A percentile compares a stretch with the other conserved stretches of the same genome.
Conservation (phyloP, 495 filamentous ascomycete species). For the Usnea hakonensis region DNA sequence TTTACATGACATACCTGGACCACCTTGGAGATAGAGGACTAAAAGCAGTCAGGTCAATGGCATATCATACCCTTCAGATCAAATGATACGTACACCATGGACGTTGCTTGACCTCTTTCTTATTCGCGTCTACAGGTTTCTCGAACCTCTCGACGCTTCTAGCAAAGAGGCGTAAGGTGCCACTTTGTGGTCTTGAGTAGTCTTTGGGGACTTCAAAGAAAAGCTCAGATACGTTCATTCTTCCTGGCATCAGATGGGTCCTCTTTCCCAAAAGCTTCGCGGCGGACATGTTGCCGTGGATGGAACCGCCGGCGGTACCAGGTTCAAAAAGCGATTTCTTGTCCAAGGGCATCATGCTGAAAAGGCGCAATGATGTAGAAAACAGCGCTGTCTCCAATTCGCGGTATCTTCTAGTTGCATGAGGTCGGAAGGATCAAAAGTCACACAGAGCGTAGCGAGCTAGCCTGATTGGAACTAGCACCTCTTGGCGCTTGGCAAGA, state of each 20-base stretch:
- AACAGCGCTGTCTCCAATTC: not conserved
- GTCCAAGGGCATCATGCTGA: not conserved
- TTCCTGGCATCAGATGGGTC: conserved; percentile 54
- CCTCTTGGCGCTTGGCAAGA: not conserved
- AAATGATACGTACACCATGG: conserved; percentile 39
- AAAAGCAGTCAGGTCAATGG: not conserved
- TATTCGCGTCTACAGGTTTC: conserved; percentile 45
- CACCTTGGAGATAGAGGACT: conserved; percentile 11
- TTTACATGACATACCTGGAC: not conserved
- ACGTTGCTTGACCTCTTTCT: conserved; percentile 44
- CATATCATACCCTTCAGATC: not conserved
- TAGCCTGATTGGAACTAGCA: not conserved
- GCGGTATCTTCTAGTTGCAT: not conserved
- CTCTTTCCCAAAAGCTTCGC: conserved; percentile 27
- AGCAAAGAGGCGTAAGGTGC: conserved; percentile 63
- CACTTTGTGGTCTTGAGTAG: conserved; percentile 54
- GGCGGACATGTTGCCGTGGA: not conserved
- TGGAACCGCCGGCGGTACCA: not conserved
- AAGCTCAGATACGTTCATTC: conserved; percentile 66
- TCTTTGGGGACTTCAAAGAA: conserved; percentile 81
- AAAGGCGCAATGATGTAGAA: not conserved
- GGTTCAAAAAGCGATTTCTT: not conserved
- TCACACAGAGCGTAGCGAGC: not conserved
- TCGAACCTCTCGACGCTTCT: conserved; percentile 60
- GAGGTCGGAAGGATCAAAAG: not conserved